phyloP scores from a whole-genome alignment of 768 basidiomycete genomes.

The Lyophyllum shimeji region DNA sequence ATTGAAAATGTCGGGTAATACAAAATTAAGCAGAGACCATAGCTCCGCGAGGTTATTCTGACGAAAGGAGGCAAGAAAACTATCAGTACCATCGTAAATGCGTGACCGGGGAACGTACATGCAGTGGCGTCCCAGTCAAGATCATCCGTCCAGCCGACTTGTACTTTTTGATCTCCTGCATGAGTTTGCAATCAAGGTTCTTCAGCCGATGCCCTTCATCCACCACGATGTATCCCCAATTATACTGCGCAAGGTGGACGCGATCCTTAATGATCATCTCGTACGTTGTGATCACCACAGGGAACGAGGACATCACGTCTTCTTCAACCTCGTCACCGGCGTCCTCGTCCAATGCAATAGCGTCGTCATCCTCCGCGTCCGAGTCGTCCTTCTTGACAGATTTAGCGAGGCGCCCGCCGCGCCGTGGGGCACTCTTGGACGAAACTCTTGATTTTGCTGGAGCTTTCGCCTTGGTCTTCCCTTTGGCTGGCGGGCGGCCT shows the following conservation, averaged over 20 bases:
- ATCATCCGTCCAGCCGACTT: slow-evolving; percentile 85
- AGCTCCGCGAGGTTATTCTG: slow-evolving; percentile 95
- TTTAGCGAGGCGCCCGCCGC: slow-evolving; percentile 14
- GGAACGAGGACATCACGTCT: slow-evolving; percentile 42
- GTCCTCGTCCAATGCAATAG: slow-evolving; percentile 18
- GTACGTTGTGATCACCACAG: slow-evolving; percentile 88
- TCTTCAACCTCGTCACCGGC: slow-evolving; percentile 14
- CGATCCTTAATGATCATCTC: slow-evolving; percentile 90
- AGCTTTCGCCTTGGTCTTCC: slow-evolving; percentile 19
- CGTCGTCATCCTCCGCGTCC: slow-evolving; percentile 6
- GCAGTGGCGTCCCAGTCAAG: slow-evolving; percentile 93
- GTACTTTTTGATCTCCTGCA: slow-evolving; percentile 89
- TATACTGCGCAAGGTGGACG: slow-evolving; percentile 55
- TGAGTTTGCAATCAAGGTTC: slow-evolving; percentile 89
- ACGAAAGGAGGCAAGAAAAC: background rate
- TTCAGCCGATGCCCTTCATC: slow-evolving; percentile 96
- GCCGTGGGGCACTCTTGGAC: slow-evolving; percentile 13
- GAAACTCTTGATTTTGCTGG: slow-evolving; percentile 9
- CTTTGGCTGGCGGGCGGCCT: slow-evolving; percentile 4
- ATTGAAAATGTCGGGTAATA: slow-evolving; percentile 90
- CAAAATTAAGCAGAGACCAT: slow-evolving; percentile 95
- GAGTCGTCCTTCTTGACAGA: slow-evolving; percentile 19
- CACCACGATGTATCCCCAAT: slow-evolving; percentile 93
- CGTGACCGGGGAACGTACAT: slow-evolving; percentile 50
- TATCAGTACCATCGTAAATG: background rate